Percentiles rank a stretch among this genome's conserved stretches.
Conservation (phyloP, 2,329 filamentous ascomycete genomes). For the Xylaria sp. region DNA sequence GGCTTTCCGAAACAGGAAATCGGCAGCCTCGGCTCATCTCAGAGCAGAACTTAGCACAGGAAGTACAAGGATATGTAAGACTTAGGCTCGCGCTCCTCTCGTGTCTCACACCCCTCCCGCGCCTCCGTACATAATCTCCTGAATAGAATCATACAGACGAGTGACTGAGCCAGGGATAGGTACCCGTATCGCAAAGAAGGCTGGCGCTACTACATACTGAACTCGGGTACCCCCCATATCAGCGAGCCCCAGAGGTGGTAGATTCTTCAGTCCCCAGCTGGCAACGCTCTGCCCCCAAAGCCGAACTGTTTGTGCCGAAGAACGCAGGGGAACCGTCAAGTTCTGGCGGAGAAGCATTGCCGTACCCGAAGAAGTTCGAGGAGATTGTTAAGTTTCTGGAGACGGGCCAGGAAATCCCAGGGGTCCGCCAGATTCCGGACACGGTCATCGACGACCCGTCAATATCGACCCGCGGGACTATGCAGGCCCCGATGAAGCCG, state of each 20-base stretch:
- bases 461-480: slow-evolving; percentile 44
- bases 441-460: slow-evolving; percentile 73
- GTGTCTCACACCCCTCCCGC: not conserved
- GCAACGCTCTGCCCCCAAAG: slow-evolving; percentile 49
- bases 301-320: slow-evolving; percentile 48
- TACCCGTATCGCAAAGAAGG: slow-evolving; percentile 30
- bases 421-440: slow-evolving; percentile 79
- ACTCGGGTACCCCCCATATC: slow-evolving; percentile 27
- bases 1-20: slow-evolving; percentile 40
- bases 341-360: slow-evolving; percentile 52
- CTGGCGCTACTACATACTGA: slow-evolving; percentile 35
- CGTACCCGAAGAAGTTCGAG: slow-evolving; percentile 78
- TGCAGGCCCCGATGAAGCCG: slow-evolving; percentile 59
- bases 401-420: slow-evolving; percentile 76
- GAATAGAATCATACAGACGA: too few relatives aligned
- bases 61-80: slow-evolving; percentile 42
- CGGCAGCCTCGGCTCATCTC: slow-evolving; percentile 42
- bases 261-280: slow-evolving; percentile 47
- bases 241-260: slow-evolving; percentile 11
- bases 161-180: slow-evolving; percentile 28
- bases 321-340: slow-evolving; percentile 30
- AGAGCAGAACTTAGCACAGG: slow-evolving; percentile 42
- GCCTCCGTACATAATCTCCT: not conserved
- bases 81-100: not conserved
- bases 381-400: slow-evolving; percentile 81